Evolutionary conservation across 352 stramenopile species (phyloP), one percentile per base, ranked within the genome.

Genomic region (Globisporangium nunn): DNA sequence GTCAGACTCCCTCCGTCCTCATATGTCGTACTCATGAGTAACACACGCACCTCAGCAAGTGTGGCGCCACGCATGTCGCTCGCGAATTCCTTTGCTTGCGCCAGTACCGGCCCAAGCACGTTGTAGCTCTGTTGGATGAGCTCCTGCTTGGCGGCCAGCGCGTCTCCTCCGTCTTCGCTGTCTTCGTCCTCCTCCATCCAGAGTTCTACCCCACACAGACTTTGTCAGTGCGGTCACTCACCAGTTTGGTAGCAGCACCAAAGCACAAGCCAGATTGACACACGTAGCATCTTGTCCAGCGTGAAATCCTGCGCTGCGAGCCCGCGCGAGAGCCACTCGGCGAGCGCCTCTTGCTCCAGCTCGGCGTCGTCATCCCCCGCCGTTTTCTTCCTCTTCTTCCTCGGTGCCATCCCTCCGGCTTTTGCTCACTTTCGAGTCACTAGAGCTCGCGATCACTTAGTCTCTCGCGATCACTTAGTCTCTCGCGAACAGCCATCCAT

Each of bases 221-320:
- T 8, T 39, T 5, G 3, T 11, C 6, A 51, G 15, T 41, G 12
- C 58, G 35, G 0, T 40, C 35, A 7, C 14, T 7, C 14, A 7
- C 35, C 35, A 14, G 14, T 7, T 14, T 10, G 0, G 35, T 12
- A 28, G 14, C 35, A 17, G 30, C n/a, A 49, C 8, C 29, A 0
- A 35, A 35, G 12, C 17, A 8, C 11, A 56, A 6, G n/a, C 37
- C 17, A 30, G 14, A 11, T 6, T 7, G 11, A 67, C 78, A 35
- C 50, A 89, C 79, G 72, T 11, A 81, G 59, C 80, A 92, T 92
- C 62, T 89, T 89, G 3, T 76, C 74, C 71, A 90, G 85, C 0
- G 78, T 82, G 44, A 89, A 92, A 49, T 91, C 82, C 48, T 77
- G 72, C 30, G 78, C 69, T 4, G 64, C 49, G 46, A 77, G 69